phyloP scores from a whole-genome alignment of 2,329 filamentous ascomycete species.

The Cytospora piceicola region DNA sequence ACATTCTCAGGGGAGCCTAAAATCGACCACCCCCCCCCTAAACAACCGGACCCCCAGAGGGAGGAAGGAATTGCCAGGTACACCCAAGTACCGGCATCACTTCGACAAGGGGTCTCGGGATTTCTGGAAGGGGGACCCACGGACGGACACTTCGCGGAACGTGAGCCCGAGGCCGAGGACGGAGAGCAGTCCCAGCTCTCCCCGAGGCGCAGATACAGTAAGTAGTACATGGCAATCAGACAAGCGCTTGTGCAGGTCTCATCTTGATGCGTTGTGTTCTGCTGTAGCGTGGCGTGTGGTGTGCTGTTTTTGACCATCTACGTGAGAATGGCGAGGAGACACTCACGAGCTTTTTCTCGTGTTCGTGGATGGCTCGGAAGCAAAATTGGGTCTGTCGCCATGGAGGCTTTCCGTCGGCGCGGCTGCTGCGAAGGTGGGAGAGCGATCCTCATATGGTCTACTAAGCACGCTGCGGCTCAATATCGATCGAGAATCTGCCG shows the following conservation, averaged over 20 bases:
- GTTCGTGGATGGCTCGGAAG: neutral
- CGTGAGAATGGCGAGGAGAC: neutral
- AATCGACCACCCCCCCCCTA: conserved; percentile 1
- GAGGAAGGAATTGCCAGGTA: conserved; percentile 1
- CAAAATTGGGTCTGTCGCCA: neutral
- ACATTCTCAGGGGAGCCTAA: conserved; percentile 23
- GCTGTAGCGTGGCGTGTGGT: conserved; percentile 6
- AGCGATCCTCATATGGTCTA: neutral
- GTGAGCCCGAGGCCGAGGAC: conserved; percentile 30
- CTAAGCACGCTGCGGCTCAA: neutral
- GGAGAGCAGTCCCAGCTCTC: conserved; percentile 31
- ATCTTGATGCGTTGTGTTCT: conserved; percentile 5
- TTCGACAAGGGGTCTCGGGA: conserved; percentile 2
- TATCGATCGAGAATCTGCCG: conserved; percentile 3
- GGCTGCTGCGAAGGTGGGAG: neutral
- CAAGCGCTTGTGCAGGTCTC: neutral
- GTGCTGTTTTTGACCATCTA: neutral
- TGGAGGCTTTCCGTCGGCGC: neutral
- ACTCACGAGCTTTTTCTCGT: neutral
- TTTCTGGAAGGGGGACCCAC: conserved; percentile 19
- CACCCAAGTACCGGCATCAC: conserved; percentile 2
- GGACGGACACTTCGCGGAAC: conserved; percentile 24
- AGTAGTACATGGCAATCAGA: neutral
- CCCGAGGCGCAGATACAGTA: neutral
- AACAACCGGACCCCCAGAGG: neutral